Percentiles rank a stretch among this genome's conserved stretches.
phyloP scores from a whole-genome alignment of 345 rosid species.

The Mercurialis annua region DNA sequence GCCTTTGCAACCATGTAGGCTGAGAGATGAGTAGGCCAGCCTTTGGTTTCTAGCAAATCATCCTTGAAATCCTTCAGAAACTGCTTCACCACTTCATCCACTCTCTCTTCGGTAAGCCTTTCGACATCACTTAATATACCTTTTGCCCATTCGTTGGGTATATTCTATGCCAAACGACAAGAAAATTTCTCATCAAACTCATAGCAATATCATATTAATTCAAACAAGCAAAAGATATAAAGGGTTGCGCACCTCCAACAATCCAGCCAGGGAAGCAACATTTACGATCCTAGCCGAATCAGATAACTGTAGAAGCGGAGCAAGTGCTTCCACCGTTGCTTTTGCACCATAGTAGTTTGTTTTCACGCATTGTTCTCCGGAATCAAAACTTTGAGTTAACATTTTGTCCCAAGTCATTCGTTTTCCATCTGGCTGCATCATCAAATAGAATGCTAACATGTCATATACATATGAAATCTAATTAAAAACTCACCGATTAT shows the following conservation, averaged over 20 bases:
- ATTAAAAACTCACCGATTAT: neutral
- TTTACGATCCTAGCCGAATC: constrained; percentile 41
- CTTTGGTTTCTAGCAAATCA: constrained; percentile 1
- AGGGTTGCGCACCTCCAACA: neutral
- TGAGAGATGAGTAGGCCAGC: neutral
- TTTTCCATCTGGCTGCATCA: constrained; percentile 17
- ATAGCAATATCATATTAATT: neutral
- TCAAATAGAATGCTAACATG: neutral
- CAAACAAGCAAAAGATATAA: too few relatives aligned
- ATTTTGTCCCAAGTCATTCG: constrained; percentile 22
- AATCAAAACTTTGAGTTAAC: constrained; percentile 14
- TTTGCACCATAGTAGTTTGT: constrained; percentile 47
- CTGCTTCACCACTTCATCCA: neutral
- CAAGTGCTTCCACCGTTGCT: constrained; percentile 29
- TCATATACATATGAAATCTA: neutral
- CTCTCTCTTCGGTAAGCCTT: neutral
- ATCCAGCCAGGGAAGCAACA: constrained; percentile 19
- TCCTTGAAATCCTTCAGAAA: constrained; percentile 5
- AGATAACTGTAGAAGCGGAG: constrained; percentile 39
- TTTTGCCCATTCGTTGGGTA: constrained; percentile 5
- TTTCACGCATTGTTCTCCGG: constrained; percentile 38
- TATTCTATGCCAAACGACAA: neutral
- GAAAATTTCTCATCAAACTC: neutral
- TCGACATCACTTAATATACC: neutral
- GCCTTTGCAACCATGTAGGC: neutral